Percentiles rank a stretch among this genome's conserved stretches.
Conservation (phyloP, 208 protist genomes). For the Herpetomonas tarakana region DNA sequence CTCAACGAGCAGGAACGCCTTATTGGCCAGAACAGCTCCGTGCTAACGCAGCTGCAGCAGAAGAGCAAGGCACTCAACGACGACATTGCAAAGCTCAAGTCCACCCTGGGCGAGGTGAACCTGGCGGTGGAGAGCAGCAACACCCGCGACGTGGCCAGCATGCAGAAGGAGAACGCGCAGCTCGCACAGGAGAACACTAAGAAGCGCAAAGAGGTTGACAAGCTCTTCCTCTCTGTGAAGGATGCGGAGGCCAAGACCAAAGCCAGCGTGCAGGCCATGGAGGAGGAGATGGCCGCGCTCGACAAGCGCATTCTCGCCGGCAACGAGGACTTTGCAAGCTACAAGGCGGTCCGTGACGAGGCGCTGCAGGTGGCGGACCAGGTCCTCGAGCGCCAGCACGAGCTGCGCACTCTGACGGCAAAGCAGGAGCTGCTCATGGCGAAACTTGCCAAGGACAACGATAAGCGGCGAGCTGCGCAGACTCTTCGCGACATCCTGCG, state of each 20-base stretch:
- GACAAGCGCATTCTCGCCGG: slow-evolving; percentile 69
- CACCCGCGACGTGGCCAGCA: slow-evolving; percentile 53
- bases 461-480: slow-evolving; percentile 73
- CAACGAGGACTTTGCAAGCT: slow-evolving; percentile 73
- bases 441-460: slow-evolving; percentile 65
- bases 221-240: slow-evolving; percentile 80
- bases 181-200: slow-evolving; percentile 69
- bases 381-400: slow-evolving; percentile 79
- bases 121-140: slow-evolving; percentile 62
- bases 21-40: slow-evolving; percentile 71
- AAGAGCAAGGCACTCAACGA: slow-evolving; percentile 60
- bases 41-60: slow-evolving; percentile 78
- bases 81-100: slow-evolving; percentile 78
- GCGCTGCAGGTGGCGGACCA: slow-evolving; percentile 69
- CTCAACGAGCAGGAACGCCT: slow-evolving; percentile 84
- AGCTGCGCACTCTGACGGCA: slow-evolving; percentile 73
- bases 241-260: slow-evolving; percentile 73
- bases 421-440: slow-evolving; percentile 83
- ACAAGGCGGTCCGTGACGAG: slow-evolving; percentile 70
- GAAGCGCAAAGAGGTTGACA: slow-evolving; percentile 69
- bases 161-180: slow-evolving; percentile 68
- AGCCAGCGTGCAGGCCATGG: slow-evolving; percentile 44
- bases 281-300: slow-evolving; percentile 80
- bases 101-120: slow-evolving; percentile 79
- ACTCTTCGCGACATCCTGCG: slow-evolving; percentile 68